Base-by-base conservation (phyloP, 352 stramenopile species). In the Phytopythium aichiense region DNA sequence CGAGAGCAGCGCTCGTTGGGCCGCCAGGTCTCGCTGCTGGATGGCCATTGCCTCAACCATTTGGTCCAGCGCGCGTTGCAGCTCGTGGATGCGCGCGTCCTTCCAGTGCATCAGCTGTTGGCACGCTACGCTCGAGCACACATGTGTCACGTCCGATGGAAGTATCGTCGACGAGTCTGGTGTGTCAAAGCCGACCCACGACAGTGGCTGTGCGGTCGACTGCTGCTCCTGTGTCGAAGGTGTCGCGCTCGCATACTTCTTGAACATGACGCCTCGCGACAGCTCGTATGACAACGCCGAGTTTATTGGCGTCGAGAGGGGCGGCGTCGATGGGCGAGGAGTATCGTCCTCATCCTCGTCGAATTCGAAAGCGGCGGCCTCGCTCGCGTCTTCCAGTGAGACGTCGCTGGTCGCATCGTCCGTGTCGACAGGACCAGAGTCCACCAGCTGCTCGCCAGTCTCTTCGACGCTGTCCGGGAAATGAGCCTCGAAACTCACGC, bases 11-110 rank as follows among this genome's bases (percentile, higher is more conserved):
- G 68, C 50, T 28, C 71, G 68, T 52, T 79, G 71, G 7, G 63
- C 66, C 16, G 68, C 60, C 46, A 79, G 65, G 50, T 79, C 72
- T 16, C 69, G 63, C 40, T 76, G 72, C 56, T 79, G 72, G 28
- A 79, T 79, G 23, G 61, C 66, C 72, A 79, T 79, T 4, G 66
- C 69, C 23, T 76, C 68, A 1, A 71, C 66, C 63, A 79, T 74
- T 53, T 76, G 68, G 53, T 79, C 72, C 1, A 79, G 64, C 13
- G 72, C 72, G 7, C 66, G 62, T 46, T 76, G 72, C 23, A 79
- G 59, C 55, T 76, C 72, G 0, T 55, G 31, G 49, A 79, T 71
- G 16, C 72, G 72, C 15, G 51, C 66, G 60, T 79, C 64, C 40
- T 73, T 74, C 68, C 69, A 72, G 1, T 57, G 52, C 7, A 71